Conservation (phyloP, 169 alveolate genomes). For the Cryptosporidium canis region DNA sequence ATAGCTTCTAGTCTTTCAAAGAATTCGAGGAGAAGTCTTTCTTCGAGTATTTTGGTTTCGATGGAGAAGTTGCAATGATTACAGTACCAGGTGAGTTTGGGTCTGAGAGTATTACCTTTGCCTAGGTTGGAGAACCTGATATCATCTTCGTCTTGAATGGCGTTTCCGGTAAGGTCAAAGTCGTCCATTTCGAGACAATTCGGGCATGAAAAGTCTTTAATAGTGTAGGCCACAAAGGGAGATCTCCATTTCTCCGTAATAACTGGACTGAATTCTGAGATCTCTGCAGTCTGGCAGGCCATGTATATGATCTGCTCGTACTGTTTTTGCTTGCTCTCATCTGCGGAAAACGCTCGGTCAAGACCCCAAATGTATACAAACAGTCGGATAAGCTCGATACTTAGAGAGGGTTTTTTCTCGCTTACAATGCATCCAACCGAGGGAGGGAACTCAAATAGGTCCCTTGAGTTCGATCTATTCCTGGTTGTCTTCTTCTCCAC, state of each 20-base stretch:
- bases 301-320: slow-evolving; percentile 19
- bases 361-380: slow-evolving; percentile 45
- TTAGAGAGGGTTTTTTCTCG: not conserved
- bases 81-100: slow-evolving; percentile 36
- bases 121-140: not conserved
- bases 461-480: not conserved
- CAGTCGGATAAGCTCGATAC: not conserved
- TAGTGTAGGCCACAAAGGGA: slow-evolving; percentile 26
- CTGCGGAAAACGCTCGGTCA: slow-evolving; percentile 16
- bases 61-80: slow-evolving; percentile 27
- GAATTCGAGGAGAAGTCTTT: slow-evolving; percentile 12
- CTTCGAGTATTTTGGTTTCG: slow-evolving; percentile 6
- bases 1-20: slow-evolving; percentile 63
- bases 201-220: slow-evolving; percentile 47
- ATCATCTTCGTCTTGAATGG: slow-evolving; percentile 17
- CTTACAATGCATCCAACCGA: not conserved
- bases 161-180: slow-evolving; percentile 52
- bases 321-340: slow-evolving; percentile 1
- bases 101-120: not conserved
- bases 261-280: slow-evolving; percentile 36
- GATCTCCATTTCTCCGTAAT: slow-evolving; percentile 15
- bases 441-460: slow-evolving; percentile 28
- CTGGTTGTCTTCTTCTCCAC: not conserved
- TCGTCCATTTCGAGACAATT: slow-evolving; percentile 66
- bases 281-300: slow-evolving; percentile 22